Evolutionary conservation across 2,329 filamentous ascomycete species (phyloP), one percentile per base, ranked within the genome.

Genomic region (Trichophyton mentagrophytes): DNA sequence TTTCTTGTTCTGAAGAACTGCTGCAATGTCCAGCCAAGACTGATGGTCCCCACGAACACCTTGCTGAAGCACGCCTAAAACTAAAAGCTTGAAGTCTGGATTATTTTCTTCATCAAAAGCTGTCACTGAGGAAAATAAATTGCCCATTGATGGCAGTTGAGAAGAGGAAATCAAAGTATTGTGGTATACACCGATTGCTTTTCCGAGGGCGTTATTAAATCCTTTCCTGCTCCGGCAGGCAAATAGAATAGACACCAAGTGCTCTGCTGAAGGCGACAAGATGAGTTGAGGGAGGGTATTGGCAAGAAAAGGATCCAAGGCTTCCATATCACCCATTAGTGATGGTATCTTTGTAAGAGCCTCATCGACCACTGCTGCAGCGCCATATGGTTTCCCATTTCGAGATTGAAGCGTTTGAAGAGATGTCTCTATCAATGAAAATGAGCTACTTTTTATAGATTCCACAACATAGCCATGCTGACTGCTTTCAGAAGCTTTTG

Each of bases 331-430:
- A 40, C 76, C 64, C 1, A 81, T 66, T 2, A 78, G 64, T 22
- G 70, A 64, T 1, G 75, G 75, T 57, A 77, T 73, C 9, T 73
- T 73, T 27, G 74, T 72, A 27, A 84, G 66, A 17, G 82, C 74
- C 61, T 79, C 75, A 61, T 83, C 78, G n/a, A 86, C 68, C 3
- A 81, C 76, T 7, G 77, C 80, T 20, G 83, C 82, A 56, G 83
- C 83, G n/a, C 82, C 82, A 67, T 85, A 87, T 1, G 84, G 84
- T 67, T 86, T 86, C 11, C 85, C 85, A 65, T 85, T 82, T 38
- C 83, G 74, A 33, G 73, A 74, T 44, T 74, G 75, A 8, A 85
- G 67, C 0, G 81, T 70, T 38, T 77, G 68, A 9, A 84, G 67
- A 57, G 81, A 79, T 60, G 76, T 74, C 7, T 74, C 67, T n/a